Percentiles rank a stretch among this genome's conserved stretches.
Evolutionary conservation across 352 stramenopile species (phyloP).

Genomic region (Aphanomyces cochlioides): DNA sequence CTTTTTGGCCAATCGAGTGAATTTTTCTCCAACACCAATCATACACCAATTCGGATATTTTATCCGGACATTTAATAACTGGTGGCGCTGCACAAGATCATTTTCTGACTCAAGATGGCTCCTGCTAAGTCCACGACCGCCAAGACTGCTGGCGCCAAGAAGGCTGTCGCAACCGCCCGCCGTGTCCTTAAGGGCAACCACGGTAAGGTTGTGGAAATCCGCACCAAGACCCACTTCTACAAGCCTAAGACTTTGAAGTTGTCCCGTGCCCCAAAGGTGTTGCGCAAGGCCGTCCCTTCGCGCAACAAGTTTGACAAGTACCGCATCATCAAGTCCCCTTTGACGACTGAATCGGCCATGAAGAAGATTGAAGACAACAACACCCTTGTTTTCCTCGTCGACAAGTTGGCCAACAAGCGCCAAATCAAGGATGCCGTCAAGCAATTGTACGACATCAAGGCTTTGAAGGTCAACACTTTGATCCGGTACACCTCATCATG

Average conservation of each 20-base stretch:
- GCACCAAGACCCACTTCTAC: conserved; percentile 99
- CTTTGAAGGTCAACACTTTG: conserved; percentile 99
- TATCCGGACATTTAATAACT: conserved; percentile 21
- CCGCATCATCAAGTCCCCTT: conserved; percentile 98
- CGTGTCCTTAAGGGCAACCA: conserved; percentile 95
- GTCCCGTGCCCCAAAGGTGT: conserved; percentile 94
- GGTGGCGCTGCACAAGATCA: neutral
- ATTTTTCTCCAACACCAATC: neutral
- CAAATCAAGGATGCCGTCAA: conserved; percentile 99
- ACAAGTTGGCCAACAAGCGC: conserved; percentile 99
- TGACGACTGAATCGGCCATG: conserved; percentile 99
- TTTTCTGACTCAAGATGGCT: conserved; percentile 64
- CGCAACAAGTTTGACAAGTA: conserved; percentile 98
- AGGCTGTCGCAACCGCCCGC: conserved; percentile 90
- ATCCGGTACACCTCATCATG: conserved; percentile 93
- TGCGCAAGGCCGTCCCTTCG: conserved; percentile 88
- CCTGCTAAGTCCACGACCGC: conserved; percentile 49
- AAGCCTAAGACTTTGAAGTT: conserved; percentile 97
- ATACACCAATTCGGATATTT: conserved; percentile 9
- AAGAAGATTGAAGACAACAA: conserved; percentile 99
- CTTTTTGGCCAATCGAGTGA: neutral
- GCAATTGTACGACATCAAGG: conserved; percentile 99
- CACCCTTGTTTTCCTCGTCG: conserved; percentile 99
- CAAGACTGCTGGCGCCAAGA: conserved; percentile 86
- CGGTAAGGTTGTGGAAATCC: conserved; percentile 97